These are phyloP conservation scores for Lasiosphaeris hirsuta DNA, from an alignment of 495 filamentous ascomycete species.

Conservation along the genomic window DNA sequence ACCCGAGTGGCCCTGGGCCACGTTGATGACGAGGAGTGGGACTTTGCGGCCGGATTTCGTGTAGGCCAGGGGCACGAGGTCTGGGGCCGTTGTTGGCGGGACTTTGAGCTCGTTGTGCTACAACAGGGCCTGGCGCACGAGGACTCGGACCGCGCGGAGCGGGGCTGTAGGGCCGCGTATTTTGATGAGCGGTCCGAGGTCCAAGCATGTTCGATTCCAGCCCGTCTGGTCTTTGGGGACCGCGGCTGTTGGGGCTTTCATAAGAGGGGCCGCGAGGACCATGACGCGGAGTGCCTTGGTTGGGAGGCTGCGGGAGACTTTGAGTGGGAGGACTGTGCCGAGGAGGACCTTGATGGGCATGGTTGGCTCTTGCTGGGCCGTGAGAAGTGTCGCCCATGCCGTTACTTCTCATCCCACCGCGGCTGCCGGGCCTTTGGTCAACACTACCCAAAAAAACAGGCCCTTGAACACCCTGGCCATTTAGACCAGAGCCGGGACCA, in stretches of 20 bases:
- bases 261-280: neutral
- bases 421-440: neutral
- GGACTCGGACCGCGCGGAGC: neutral
- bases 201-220: too few species aligned
- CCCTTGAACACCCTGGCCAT: neutral
- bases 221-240: neutral
- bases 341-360: slow-evolving; percentile 22
- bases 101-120: neutral
- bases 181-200: neutral
- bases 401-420: neutral
- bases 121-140: neutral
- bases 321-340: slow-evolving; percentile 31
- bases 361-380: neutral
- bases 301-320: slow-evolving; percentile 15
- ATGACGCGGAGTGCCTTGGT: neutral
- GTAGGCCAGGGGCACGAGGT: neutral
- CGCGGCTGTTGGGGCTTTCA: neutral
- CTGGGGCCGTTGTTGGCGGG: neutral
- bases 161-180: neutral
- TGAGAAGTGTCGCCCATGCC: neutral
- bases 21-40: neutral
- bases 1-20: neutral
- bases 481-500: neutral
- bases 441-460: neutral
- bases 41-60: neutral